phyloP scores from a whole-genome alignment of 352 stramenopile species.

The Pythium rhizo-oryzae region DNA sequence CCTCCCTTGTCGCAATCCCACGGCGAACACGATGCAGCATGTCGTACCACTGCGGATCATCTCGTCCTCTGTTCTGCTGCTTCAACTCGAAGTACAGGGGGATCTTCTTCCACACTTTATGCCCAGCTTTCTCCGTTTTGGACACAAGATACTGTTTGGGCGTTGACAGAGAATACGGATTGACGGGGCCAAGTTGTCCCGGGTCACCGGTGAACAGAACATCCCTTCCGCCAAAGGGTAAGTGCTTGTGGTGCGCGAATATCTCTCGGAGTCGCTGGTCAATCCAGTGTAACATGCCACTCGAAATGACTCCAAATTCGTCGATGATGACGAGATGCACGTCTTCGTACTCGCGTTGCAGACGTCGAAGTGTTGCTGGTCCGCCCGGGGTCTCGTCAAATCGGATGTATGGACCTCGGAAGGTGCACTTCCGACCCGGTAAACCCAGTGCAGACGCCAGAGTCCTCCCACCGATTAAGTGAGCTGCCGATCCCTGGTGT shows the following conservation, averaged over 20 bases:
- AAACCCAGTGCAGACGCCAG: no score
- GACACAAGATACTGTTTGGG: no score
- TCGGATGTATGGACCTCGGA: no score
- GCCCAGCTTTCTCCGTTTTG: background rate
- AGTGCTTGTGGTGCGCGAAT: no score
- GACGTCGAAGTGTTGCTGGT: no score
- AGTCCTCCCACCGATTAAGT: no score
- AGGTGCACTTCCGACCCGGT: no score
- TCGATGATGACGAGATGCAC: background rate
- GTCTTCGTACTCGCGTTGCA: no score
- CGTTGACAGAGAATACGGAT: background rate
- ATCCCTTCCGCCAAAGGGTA: no score
- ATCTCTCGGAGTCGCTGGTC: background rate
- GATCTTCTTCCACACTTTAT: background rate
- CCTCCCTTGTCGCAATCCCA: background rate
- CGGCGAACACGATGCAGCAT: background rate
- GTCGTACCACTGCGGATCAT: background rate
- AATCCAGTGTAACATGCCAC: background rate
- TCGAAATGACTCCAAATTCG: background rate
- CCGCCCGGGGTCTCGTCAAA: no score
- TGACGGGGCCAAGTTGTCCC: background rate
- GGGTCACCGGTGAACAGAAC: background rate
- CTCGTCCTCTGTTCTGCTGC: background rate
- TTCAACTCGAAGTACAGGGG: background rate
- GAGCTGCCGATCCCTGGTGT: no score